Base-by-base conservation (phyloP, 257 asterid species). In the Forsythia viridissima region DNA sequence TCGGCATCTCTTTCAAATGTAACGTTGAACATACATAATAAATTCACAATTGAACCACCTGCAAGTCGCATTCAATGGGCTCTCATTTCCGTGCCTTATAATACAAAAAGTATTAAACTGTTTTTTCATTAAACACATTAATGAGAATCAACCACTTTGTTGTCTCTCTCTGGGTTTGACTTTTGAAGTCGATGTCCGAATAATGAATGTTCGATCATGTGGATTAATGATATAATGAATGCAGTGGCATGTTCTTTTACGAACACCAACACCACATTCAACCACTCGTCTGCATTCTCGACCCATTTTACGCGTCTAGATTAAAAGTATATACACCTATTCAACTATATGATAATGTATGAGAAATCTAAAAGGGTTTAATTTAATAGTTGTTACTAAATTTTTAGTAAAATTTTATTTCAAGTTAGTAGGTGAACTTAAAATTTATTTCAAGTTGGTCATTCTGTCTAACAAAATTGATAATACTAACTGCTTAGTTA, bases 31-130 rank as follows among this genome's bases (percentile, higher is more conserved):
- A n/a, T n/a, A n/a, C n/a, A n/a, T n/a, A n/a, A n/a, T n/a, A n/a
- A 43, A 43, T 6, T 43, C 51, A 43, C 51, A 43, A 20, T 59
- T 20, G 4, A 20, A 55, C 20, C 24, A 15, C 11, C 24, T 55
- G 30, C 65, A 55, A n/a, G 9, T 55, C 65, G 65, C 65, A n/a
- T 55, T 55, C 65, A 55, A 55, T 59, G 67, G 67, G 67, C 67
- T 59, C 67, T 59, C 36, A 12, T 59, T 59, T 21, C 36, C 67
- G 67, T 20, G 34, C 9, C 4, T 59, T 59, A 21, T 6, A 9
- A 30, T 34, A 3, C 0, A 20, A 51, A 57, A 57, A 57, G 30
- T 18, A 6, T 57, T 3, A 21, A n/a, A 63, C 16, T 63, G 39
- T 63, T 21, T 18, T 63, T 30, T 24, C 70, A 63, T 10, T 30